Conservation (phyloP, 768 basidiomycete species). For the Pholiota molesta region DNA sequence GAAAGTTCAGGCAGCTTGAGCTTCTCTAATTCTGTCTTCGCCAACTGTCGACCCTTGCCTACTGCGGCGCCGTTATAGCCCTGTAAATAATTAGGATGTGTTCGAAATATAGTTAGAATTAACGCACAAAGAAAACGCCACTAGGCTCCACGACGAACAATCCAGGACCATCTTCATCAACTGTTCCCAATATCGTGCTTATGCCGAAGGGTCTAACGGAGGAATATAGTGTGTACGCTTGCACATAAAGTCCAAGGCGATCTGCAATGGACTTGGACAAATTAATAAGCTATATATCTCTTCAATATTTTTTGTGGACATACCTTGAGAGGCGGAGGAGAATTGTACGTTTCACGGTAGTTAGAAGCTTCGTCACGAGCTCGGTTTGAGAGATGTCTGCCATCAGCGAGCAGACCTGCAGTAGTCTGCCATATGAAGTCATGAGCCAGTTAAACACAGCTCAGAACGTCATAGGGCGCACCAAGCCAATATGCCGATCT, state of each 20-base stretch:
- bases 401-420: constrained; percentile 92
- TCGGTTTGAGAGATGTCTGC: constrained; percentile 81
- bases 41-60: constrained; percentile 96
- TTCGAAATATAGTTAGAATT: neutral
- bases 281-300: neutral
- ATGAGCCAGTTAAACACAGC: neutral
- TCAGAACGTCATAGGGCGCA: constrained; percentile 33
- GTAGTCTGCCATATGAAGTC: constrained; percentile 63
- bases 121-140: constrained; percentile 83
- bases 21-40: constrained; percentile 98
- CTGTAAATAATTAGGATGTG: constrained; percentile 38
- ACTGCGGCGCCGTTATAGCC: constrained; percentile 97
- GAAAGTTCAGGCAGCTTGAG: constrained; percentile 83
- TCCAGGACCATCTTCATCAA: constrained; percentile 86
- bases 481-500: constrained; percentile 93
- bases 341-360: constrained; percentile 72
- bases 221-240: constrained; percentile 96
- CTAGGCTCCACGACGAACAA: constrained; percentile 94
- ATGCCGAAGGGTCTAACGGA: constrained; percentile 98
- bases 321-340: constrained; percentile 82
- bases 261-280: constrained; percentile 49
- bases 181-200: constrained; percentile 86
- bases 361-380: constrained; percentile 83
- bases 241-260: constrained; percentile 86
- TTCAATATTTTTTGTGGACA: constrained; percentile 12